These are phyloP conservation scores for Lepidium sativum DNA, from an alignment of 345 rosid species.

Conservation along the genomic window DNA sequence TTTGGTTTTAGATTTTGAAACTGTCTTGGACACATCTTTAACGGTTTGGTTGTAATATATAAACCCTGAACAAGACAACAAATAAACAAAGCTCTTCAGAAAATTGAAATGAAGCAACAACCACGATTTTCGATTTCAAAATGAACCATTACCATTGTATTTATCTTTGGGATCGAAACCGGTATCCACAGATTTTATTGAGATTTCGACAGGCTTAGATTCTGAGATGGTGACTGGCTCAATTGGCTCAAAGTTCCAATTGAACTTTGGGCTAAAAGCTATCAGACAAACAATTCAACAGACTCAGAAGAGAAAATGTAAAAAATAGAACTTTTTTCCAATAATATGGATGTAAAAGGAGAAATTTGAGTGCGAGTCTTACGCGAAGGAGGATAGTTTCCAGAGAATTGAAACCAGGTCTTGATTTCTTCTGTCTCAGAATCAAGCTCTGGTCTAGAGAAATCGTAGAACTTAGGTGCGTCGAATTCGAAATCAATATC, in stretches of 20 bases:
- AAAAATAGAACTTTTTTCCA: neutral
- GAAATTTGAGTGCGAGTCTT: slow-evolving; percentile 8
- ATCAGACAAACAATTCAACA: neutral
- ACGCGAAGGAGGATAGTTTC: slow-evolving; percentile 72
- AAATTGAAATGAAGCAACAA: neutral
- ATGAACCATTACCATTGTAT: slow-evolving; percentile 8
- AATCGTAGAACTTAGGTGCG: slow-evolving; percentile 60
- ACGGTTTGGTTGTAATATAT: slow-evolving; percentile 15
- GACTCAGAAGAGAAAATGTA: neutral
- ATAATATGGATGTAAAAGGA: neutral
- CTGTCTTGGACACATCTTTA: slow-evolving; percentile 20
- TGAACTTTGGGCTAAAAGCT: slow-evolving; percentile 30
- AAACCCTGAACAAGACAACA: slow-evolving; percentile 18
- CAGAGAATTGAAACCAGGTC: slow-evolving; percentile 52
- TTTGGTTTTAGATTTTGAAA: slow-evolving; percentile 23
- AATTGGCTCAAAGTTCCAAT: slow-evolving; percentile 26
- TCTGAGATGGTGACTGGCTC: neutral
- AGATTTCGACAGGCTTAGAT: slow-evolving; percentile 7
- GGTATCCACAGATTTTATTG: neutral
- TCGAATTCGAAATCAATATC: slow-evolving; percentile 69
- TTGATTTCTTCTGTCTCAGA: slow-evolving; percentile 43
- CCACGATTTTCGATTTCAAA: neutral
- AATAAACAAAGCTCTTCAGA: neutral
- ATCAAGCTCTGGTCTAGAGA: slow-evolving; percentile 36
- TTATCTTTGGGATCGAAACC: slow-evolving; percentile 9